phyloP scores from a whole-genome alignment of 2,329 filamentous ascomycete species.

The Penicillium digitatum region DNA sequence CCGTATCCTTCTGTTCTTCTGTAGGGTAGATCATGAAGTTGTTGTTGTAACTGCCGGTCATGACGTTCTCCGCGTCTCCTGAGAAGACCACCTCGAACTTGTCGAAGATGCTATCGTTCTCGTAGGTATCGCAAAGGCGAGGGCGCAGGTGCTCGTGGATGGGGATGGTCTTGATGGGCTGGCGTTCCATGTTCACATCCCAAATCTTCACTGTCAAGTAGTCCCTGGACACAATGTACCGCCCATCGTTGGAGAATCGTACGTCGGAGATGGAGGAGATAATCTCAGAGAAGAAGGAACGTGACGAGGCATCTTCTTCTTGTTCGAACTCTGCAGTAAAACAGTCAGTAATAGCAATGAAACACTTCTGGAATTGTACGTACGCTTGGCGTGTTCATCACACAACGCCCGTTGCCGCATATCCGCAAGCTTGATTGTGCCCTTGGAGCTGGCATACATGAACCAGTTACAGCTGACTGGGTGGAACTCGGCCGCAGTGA shows the following conservation, averaged over 20 bases:
- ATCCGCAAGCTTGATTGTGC: conserved; percentile 96
- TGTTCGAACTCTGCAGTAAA: conserved; percentile 80
- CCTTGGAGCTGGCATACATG: conserved; percentile 99
- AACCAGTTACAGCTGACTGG: conserved; percentile 98
- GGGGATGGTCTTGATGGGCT: conserved; percentile 96
- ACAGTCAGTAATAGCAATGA: conserved; percentile 4
- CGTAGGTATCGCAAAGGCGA: conserved; percentile 93
- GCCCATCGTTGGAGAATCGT: conserved; percentile 91
- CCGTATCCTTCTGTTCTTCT: conserved; percentile 90
- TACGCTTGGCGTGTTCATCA: conserved; percentile 93
- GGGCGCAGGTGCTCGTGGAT: conserved; percentile 97
- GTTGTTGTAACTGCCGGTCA: conserved; percentile 99
- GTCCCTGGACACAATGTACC: conserved; percentile 95
- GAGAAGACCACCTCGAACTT: conserved; percentile 99
- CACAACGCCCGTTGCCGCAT: conserved; percentile 97
- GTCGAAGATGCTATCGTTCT: conserved; percentile 99
- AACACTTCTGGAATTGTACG: conserved; percentile 33
- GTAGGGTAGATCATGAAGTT: conserved; percentile 99
- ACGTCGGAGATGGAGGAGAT: conserved; percentile 99
- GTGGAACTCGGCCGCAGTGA: conserved; percentile 97
- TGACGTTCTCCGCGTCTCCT: conserved; percentile 95
- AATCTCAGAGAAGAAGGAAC: conserved; percentile 99
- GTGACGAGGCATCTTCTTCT: conserved; percentile 93
- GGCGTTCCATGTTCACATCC: conserved; percentile 99
- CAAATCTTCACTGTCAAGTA: conserved; percentile 99